Evolutionary conservation across 2,329 filamentous ascomycete genomes (phyloP), one percentile per base, ranked within the genome.

Genomic region (Aspergillus tubingensis): DNA sequence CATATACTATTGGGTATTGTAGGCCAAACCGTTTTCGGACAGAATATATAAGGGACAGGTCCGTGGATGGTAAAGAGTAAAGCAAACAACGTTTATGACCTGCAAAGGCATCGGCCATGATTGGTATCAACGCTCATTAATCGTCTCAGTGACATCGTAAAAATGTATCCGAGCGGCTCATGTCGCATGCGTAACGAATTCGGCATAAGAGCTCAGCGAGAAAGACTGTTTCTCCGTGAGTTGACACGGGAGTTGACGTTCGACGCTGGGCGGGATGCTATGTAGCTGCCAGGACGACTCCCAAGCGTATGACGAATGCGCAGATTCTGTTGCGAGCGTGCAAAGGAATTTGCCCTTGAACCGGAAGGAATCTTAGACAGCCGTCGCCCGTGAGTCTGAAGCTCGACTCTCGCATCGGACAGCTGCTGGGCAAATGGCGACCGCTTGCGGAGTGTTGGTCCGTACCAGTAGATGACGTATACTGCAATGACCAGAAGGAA

Each of bases 351-450:
- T 44, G 73, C 74, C n/a, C 74, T 67, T 10, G 75, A 76, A 10
- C 65, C 66, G 21, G 71, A 70, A 0, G 73, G 74, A 5, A 78
- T 64, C 52, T 73, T 73, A 15, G 76, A 77, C 1, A 70, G 62
- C 10, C 70, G 69, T 27, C 71, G 72, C 23, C 70, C 69, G 15
- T 72, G 58, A 17, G 64, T 65, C 38, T 76, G 70, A 19, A 72
- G 61, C 21, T 76, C 73, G 15, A 71, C 63, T 32, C 73, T 72
- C 27, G 76, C 81, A 17, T 77, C 76, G 10, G 84, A 84, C 2
- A 91, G 76, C 43, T 82, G 82, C 74, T 89, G 86, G 0, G 88
- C 88, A 66, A 90, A 90, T 0, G 84, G 83, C 11, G 87, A 90
- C 2, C 82, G 76, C 60, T 83, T 81, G 41, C 88, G 84, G 15